Percentiles rank a stretch among this genome's conserved stretches.
Evolutionary conservation across 306 rosid species (phyloP).

Genomic region (Quercus mongolica): DNA sequence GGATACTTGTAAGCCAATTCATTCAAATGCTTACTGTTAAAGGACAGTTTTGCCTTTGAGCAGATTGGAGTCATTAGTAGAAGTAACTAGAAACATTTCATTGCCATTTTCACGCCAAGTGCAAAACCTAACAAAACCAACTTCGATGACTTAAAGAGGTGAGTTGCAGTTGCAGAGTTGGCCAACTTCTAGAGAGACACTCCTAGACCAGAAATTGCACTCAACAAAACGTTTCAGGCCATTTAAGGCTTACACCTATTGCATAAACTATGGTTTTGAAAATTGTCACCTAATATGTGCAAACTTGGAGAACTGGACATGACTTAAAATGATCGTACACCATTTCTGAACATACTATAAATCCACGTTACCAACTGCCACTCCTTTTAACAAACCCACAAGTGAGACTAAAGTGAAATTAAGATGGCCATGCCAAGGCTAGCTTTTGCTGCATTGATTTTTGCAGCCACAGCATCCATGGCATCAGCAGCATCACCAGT

Average conservation of each 20-base stretch:
- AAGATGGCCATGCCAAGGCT: slow-evolving; percentile 16
- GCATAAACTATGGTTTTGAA: slow-evolving; percentile 28
- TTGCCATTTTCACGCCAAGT: slow-evolving; percentile 1
- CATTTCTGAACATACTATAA: slow-evolving; percentile 25
- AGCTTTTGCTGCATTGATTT: slow-evolving; percentile 20
- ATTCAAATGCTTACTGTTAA: not conserved
- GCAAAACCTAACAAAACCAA: slow-evolving; percentile 19
- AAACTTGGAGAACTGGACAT: slow-evolving; percentile 38
- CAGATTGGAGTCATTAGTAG: not conserved
- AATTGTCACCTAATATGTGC: slow-evolving; percentile 38
- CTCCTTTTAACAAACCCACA: not conserved
- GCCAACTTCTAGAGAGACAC: slow-evolving; percentile 45
- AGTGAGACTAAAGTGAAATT: not conserved
- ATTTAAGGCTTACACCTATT: slow-evolving; percentile 1
- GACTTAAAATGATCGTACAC: not conserved
- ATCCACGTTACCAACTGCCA: not conserved
- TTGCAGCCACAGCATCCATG: not conserved
- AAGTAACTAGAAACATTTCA: not conserved
- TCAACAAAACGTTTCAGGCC: not conserved
- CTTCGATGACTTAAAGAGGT: slow-evolving; percentile 15
- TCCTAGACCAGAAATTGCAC: slow-evolving; percentile 14
- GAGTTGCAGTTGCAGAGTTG: slow-evolving; percentile 22
- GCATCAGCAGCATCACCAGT: slow-evolving; percentile 26
- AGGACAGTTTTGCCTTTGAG: not conserved
- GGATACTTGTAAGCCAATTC: not conserved